phyloP scores from a whole-genome alignment of 129 eudicot species.

The Daucus carota region DNA sequence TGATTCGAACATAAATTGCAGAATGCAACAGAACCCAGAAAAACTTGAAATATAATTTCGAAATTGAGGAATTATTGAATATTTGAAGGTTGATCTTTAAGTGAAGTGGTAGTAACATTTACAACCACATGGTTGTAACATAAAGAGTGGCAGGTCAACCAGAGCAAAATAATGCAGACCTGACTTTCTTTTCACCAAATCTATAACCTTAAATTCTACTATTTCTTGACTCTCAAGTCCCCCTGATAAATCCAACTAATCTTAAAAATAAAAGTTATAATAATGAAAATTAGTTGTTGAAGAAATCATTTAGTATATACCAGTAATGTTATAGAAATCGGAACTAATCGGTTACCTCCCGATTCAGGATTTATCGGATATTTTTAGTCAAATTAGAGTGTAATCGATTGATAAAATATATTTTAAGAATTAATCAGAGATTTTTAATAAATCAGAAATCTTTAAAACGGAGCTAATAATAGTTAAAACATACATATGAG shows the following conservation, averaged over 20 bases:
- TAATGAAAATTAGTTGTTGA: too few species aligned
- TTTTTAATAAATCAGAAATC: too few species aligned
- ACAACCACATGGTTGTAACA: not conserved
- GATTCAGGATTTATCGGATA: too few species aligned
- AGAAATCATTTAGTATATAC: too few species aligned
- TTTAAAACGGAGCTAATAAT: too few species aligned
- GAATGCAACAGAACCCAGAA: not conserved
- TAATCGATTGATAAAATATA: too few species aligned
- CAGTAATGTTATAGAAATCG: too few species aligned
- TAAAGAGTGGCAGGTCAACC: conserved; percentile 12
- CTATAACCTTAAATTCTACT: not conserved
- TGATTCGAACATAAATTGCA: too few species aligned
- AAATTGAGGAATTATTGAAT: not conserved
- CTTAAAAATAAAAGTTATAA: not conserved
- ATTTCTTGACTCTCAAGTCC: not conserved
- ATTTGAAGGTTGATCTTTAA: not conserved
- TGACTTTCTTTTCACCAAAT: conserved; percentile 7
- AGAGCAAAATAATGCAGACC: not conserved
- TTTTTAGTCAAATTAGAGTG: too few species aligned
- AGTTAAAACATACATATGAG: too few species aligned
- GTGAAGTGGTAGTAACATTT: not conserved
- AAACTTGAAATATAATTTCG: not conserved
- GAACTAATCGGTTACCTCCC: too few species aligned
- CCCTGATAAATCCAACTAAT: not conserved
- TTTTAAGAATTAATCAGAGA: too few species aligned